phyloP scores from a whole-genome alignment of 2,329 filamentous ascomycete genomes.

The Pseudogymnoascus sp. region DNA sequence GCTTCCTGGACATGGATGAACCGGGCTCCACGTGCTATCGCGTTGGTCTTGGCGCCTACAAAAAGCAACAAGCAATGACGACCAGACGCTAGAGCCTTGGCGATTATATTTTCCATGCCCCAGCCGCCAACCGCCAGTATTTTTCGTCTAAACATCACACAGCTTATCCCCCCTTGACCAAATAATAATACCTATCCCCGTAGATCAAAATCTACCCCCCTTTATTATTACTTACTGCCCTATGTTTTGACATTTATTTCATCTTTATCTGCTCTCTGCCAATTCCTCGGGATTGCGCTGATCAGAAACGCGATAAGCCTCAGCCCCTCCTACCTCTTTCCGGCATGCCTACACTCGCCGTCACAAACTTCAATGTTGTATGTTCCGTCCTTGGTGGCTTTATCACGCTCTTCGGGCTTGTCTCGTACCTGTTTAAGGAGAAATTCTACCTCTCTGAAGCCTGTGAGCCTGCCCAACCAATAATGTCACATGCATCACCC shows the following conservation, averaged over 20 bases:
- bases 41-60: neutral
- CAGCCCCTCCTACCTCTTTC: neutral
- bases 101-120: neutral
- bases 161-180: neutral
- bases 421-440: constrained; percentile 80
- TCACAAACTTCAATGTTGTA: constrained; percentile 42
- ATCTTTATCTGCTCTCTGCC: neutral
- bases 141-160: neutral
- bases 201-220: neutral
- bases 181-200: neutral
- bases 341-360: constrained; percentile 2
- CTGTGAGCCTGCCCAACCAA: constrained; percentile 40
- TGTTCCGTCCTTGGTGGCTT: constrained; percentile 67
- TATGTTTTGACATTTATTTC: neutral
- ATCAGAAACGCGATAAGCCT: neutral
- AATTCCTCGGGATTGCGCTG: neutral
- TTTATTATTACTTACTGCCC: neutral
- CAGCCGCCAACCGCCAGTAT: neutral
- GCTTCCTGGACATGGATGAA: neutral
- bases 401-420: constrained; percentile 73
- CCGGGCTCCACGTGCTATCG: neutral
- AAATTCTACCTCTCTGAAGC: constrained; percentile 82
- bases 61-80: neutral
- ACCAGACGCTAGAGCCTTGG: neutral
- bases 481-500: neutral